Evolutionary conservation across 2,329 filamentous ascomycete species (phyloP).

Genomic region (Fusarium coffeatum): DNA sequence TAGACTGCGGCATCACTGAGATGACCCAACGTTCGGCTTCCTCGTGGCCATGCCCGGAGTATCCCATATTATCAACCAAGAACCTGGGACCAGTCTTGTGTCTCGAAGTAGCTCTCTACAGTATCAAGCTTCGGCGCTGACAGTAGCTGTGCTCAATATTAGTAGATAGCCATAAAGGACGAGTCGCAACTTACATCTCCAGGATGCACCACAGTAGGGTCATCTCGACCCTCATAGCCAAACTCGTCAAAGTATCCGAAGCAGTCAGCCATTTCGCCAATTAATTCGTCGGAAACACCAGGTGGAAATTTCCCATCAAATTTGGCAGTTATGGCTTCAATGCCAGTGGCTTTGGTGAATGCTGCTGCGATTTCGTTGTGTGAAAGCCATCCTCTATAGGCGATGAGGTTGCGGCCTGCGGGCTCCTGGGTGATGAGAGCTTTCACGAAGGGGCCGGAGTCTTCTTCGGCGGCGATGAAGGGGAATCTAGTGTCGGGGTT

Average conservation of each 20-base stretch:
- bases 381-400: constrained; percentile 41
- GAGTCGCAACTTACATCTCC: constrained; percentile 3
- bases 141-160: constrained; percentile 3
- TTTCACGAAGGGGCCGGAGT: constrained; percentile 41
- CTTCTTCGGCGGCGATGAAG: constrained; percentile 43
- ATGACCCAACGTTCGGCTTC: not conserved
- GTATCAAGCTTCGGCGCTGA: constrained; percentile 7
- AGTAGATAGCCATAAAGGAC: not conserved
- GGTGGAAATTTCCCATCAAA: not conserved
- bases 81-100: constrained; percentile 26
- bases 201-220: constrained; percentile 26
- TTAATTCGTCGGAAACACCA: not conserved
- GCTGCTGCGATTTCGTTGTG: constrained; percentile 25
- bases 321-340: constrained; percentile 3
- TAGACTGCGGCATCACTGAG: not conserved
- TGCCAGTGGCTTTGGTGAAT: constrained; percentile 34
- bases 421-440: constrained; percentile 36
- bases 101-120: constrained; percentile 22
- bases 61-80: constrained; percentile 1
- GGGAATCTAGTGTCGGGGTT: constrained; percentile 36
- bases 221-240: constrained; percentile 32
- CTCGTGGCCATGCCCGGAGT: too few relatives aligned
- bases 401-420: constrained; percentile 39
- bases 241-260: constrained; percentile 32
- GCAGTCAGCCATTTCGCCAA: constrained; percentile 17